Evolutionary conservation across 768 basidiomycete species (phyloP).

Genomic region (Amanita phalloides): DNA sequence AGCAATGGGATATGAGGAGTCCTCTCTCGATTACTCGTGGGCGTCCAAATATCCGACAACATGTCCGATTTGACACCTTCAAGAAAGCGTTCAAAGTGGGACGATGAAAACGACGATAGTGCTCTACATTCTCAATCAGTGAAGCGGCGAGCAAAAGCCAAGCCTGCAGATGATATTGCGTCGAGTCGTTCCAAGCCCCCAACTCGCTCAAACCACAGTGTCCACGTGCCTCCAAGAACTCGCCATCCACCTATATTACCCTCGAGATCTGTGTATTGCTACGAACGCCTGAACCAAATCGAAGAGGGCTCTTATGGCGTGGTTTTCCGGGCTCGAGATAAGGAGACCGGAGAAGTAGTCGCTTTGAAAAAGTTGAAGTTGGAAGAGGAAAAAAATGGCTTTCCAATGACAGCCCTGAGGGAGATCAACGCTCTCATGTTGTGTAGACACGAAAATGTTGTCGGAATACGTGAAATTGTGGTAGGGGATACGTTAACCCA

Average conservation of each 20-base stretch:
- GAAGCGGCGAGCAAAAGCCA: constrained; percentile 47
- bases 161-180: constrained; percentile 17
- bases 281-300: constrained; percentile 93
- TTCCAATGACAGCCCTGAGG: constrained; percentile 92
- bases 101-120: constrained; percentile 30
- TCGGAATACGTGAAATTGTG: constrained; percentile 93
- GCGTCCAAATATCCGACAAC: constrained; percentile 13
- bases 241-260: constrained; percentile 71
- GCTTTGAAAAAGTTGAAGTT: constrained; percentile 97
- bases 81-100: constrained; percentile 75
- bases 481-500: constrained; percentile 98
- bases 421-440: constrained; percentile 96
- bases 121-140: constrained; percentile 15
- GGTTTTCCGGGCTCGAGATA: constrained; percentile 93
- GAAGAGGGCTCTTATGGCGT: constrained; percentile 98
- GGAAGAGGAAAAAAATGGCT: constrained; percentile 97
- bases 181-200: constrained; percentile 3
- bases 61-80: constrained; percentile 39
- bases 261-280: constrained; percentile 89
- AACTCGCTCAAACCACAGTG: constrained; percentile 35
- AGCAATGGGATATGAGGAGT: too few species aligned
- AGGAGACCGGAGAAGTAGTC: constrained; percentile 90
- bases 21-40: too few species aligned
- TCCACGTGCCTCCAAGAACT: constrained; percentile 67
- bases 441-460: constrained; percentile 92